These are phyloP conservation scores for Roridomyces roridus DNA, from an alignment of 768 basidiomycete genomes.

Conservation along the genomic window DNA sequence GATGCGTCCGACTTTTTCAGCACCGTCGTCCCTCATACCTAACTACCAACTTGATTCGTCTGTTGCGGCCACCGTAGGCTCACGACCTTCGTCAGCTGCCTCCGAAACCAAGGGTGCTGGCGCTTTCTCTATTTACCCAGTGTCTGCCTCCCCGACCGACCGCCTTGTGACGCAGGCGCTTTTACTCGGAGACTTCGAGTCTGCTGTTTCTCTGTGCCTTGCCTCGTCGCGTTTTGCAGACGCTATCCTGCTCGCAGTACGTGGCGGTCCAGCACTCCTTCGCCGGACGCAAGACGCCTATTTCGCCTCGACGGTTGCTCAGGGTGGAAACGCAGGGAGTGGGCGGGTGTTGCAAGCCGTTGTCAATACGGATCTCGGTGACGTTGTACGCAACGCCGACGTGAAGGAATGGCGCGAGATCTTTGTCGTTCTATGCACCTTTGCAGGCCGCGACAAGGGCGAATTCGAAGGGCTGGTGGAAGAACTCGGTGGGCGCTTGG, in stretches of 20 bases:
- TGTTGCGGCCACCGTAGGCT: slow-evolving; percentile 95
- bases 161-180: slow-evolving; percentile 90
- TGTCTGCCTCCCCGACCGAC: slow-evolving; percentile 87
- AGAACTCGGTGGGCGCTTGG: slow-evolving; percentile 89
- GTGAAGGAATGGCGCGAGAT: slow-evolving; percentile 95
- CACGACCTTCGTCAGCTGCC: slow-evolving; percentile 81
- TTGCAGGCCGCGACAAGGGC: slow-evolving; percentile 67
- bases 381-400: slow-evolving; percentile 97
- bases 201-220: slow-evolving; percentile 90
- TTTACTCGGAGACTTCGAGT: slow-evolving; percentile 94
- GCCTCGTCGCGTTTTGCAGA: slow-evolving; percentile 92
- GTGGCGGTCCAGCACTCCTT: slow-evolving; percentile 87
- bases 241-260: slow-evolving; percentile 91
- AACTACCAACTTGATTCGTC: slow-evolving; percentile 86
- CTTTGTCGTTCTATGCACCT: slow-evolving; percentile 96
- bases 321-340: slow-evolving; percentile 24
- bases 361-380: slow-evolving; percentile 88
- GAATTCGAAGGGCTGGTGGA: slow-evolving; percentile 91
- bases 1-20: slow-evolving; percentile 82
- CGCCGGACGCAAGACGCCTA: slow-evolving; percentile 91
- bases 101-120: slow-evolving; percentile 75
- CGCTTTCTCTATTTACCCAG: slow-evolving; percentile 90
- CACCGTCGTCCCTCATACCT: slow-evolving; percentile 81
- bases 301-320: slow-evolving; percentile 54
- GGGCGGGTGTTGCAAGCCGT: slow-evolving; percentile 94